phyloP scores from a whole-genome alignment of 495 filamentous ascomycete genomes.

The Hyaloscypha finlandica region DNA sequence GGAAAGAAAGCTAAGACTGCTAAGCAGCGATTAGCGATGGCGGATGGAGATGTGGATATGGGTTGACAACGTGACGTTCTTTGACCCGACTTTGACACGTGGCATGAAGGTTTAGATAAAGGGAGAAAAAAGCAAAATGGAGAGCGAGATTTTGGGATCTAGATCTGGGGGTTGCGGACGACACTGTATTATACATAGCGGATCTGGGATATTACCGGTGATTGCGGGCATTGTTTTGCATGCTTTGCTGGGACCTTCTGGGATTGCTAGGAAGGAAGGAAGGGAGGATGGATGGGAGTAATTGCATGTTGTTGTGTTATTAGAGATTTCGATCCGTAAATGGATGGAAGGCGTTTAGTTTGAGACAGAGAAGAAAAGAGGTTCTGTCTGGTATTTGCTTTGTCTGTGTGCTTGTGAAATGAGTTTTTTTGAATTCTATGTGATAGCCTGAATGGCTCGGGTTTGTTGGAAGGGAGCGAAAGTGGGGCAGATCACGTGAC shows the following conservation, averaged over 20 bases:
- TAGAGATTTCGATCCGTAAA: slow-evolving; percentile 5
- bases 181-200: not conserved
- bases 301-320: slow-evolving; percentile 5
- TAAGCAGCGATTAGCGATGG: slow-evolving; percentile 84
- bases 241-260: not conserved
- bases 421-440: too few species aligned
- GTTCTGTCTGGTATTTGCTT: not conserved
- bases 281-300: not conserved
- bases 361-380: slow-evolving; percentile 2
- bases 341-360: not conserved
- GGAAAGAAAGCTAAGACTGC: slow-evolving; percentile 87
- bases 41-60: slow-evolving; percentile 69
- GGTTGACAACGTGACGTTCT: not conserved
- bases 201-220: not conserved
- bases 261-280: not conserved
- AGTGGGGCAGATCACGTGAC: too few species aligned
- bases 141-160: not conserved
- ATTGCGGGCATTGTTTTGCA: not conserved
- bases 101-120: not conserved
- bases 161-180: not conserved
- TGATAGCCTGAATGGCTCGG: too few species aligned
- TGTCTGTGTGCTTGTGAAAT: not conserved
- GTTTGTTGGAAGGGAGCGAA: too few species aligned
- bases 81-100: not conserved
- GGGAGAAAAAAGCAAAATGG: not conserved